Conservation (phyloP, 2,329 filamentous ascomycete species). For the Neodidymelliopsis sp. region DNA sequence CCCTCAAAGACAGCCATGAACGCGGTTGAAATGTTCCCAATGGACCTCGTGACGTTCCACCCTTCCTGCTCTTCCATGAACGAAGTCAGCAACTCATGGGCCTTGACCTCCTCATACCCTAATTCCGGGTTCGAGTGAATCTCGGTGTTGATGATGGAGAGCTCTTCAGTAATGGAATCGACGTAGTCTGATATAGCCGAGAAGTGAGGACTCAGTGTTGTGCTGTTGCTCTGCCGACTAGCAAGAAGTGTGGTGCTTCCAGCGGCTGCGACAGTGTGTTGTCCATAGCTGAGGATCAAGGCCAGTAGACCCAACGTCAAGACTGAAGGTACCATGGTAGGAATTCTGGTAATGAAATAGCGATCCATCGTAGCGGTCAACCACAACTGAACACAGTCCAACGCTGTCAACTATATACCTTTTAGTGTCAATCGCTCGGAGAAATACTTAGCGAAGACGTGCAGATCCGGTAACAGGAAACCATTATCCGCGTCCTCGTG, state of each 20-base stretch:
- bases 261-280: neutral
- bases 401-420: neutral
- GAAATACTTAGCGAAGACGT: too few species aligned
- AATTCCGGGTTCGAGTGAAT: conserved; percentile 63
- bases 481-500: neutral
- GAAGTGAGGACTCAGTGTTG: conserved; percentile 7
- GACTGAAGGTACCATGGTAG: conserved; percentile 5
- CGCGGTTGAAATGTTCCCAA: conserved; percentile 46
- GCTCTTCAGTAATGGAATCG: conserved; percentile 21
- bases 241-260: neutral
- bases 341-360: conserved; percentile 6
- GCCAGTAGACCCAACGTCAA: conserved; percentile 8
- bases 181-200: conserved; percentile 23
- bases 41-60: conserved; percentile 40
- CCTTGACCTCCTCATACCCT: conserved; percentile 57
- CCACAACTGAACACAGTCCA: neutral
- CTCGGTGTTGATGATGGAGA: conserved; percentile 58
- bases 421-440: too few species aligned
- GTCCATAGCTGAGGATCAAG: conserved; percentile 5
- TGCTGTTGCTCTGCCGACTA: conserved; percentile 16
- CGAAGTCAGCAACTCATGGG: conserved; percentile 59
- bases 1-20: conserved; percentile 43
- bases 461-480: neutral
- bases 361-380: neutral
- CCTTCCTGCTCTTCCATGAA: conserved; percentile 53